Conservation (phyloP, 805 yeast species). For the Ogataea naganishii region DNA sequence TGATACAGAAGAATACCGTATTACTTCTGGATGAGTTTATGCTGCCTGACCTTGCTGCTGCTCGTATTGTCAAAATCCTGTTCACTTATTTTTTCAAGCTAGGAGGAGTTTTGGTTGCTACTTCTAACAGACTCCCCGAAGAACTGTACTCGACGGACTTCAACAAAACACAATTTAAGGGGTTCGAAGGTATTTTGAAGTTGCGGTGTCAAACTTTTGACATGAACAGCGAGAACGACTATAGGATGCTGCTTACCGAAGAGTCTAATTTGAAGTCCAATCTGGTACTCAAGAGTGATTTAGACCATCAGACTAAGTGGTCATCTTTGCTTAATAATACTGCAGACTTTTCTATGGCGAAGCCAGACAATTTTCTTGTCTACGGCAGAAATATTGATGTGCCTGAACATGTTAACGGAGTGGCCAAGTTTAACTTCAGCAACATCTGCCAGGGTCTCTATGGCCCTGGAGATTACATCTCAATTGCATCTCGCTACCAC, state of each 20-base stretch:
- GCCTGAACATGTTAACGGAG: conserved; percentile 32
- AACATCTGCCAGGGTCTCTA: conserved; percentile 47
- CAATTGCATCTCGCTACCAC: conserved; percentile 51
- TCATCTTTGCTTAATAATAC: conserved; percentile 17
- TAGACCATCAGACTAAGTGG: conserved; percentile 27
- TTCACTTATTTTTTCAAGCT: conserved; percentile 63
- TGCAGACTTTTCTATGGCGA: conserved; percentile 5
- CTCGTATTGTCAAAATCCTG: conserved; percentile 55
- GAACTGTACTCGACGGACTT: conserved; percentile 62
- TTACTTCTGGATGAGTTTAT: conserved; percentile 66
- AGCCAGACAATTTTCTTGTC: conserved; percentile 29
- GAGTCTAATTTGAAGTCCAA: conserved; percentile 15
- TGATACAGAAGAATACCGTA: conserved; percentile 50
- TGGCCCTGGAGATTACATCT: conserved; percentile 64
- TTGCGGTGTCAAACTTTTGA: conserved; percentile 53
- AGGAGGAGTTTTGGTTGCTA: conserved; percentile 70
- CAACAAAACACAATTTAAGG: conserved; percentile 45
- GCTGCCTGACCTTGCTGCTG: conserved; percentile 70
- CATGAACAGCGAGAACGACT: conserved; percentile 52
- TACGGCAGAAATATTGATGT: conserved; percentile 46
- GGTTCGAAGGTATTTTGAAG: conserved; percentile 48
- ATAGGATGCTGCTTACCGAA: conserved; percentile 30
- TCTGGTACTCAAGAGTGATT: conserved; percentile 24
- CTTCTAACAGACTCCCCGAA: conserved; percentile 65
- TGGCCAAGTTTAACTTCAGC: conserved; percentile 41